Percentiles rank a stretch among this genome's conserved stretches.
phyloP scores from a whole-genome alignment of 495 filamentous ascomycete species.

The Penicillium manginii region DNA sequence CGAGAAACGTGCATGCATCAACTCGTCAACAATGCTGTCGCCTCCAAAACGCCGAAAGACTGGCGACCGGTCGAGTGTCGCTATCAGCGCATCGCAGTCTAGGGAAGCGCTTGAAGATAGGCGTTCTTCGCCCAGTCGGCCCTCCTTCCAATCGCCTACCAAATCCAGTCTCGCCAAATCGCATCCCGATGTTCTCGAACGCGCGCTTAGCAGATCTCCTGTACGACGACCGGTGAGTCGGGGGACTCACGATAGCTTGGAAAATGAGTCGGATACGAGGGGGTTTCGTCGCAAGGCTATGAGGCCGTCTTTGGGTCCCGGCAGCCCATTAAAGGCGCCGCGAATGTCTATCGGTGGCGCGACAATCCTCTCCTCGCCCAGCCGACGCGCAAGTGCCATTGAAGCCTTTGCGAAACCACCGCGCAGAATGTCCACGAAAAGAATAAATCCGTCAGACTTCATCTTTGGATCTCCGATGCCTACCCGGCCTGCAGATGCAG shows the following conservation, averaged over 20 bases:
- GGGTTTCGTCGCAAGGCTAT: constrained; percentile 42
- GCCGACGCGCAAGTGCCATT: constrained; percentile 36
- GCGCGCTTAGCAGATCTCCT: constrained; percentile 45
- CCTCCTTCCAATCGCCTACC: constrained; percentile 69
- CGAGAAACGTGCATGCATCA: background rate
- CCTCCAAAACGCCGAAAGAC: constrained; percentile 68
- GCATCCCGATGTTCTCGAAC: constrained; percentile 61
- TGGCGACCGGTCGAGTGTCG: constrained; percentile 46
- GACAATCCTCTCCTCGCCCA: constrained; percentile 31
- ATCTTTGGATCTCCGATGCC: constrained; percentile 45
- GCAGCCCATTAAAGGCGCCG: constrained; percentile 39
- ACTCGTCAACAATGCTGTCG: constrained; percentile 37
- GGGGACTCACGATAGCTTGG: constrained; percentile 18
- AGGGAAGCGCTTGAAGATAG: constrained; percentile 29
- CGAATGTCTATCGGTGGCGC: constrained; percentile 34
- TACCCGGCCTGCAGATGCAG: constrained; percentile 26
- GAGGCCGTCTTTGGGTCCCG: constrained; percentile 40
- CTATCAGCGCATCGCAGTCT: constrained; percentile 34
- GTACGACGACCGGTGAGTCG: constrained; percentile 21
- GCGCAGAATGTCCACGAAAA: constrained; percentile 40
- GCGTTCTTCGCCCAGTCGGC: constrained; percentile 40
- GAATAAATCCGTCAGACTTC: constrained; percentile 49
- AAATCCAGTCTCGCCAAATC: constrained; percentile 65
- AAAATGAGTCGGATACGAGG: constrained; percentile 29
- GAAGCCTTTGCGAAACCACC: constrained; percentile 48